Evolutionary conservation across 441 rosid genomes (phyloP).

Genomic region (Populus hybrid): DNA sequence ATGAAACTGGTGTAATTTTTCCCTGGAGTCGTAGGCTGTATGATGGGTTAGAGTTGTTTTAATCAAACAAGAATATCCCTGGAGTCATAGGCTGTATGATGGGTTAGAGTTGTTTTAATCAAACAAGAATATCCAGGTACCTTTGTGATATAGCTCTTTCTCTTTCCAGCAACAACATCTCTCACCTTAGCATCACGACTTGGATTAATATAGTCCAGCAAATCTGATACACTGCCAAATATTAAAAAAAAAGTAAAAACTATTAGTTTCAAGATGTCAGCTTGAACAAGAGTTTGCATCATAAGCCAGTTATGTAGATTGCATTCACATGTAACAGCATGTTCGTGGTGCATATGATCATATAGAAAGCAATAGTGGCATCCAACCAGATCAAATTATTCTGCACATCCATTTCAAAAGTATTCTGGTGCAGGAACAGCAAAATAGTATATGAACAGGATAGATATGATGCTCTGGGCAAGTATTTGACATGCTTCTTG

Average conservation of each 20-base stretch:
- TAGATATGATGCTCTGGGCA: background rate
- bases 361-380: background rate
- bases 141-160: constrained; percentile 55
- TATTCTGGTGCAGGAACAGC: constrained; percentile 3
- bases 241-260: constrained; percentile 15
- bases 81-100: too few relatives aligned
- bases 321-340: background rate
- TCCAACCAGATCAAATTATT: background rate
- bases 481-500: background rate
- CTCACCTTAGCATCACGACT: constrained; percentile 46
- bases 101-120: background rate
- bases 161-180: constrained; percentile 35
- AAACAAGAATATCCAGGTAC: constrained; percentile 23
- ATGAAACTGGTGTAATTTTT: background rate
- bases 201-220: constrained; percentile 62
- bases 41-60: background rate
- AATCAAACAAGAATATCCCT: background rate
- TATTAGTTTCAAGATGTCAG: constrained; percentile 26
- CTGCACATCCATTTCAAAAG: background rate
- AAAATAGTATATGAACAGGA: background rate
- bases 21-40: background rate
- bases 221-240: constrained; percentile 65
- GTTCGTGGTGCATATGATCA: constrained; percentile 3
- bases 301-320: background rate
- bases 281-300: constrained; percentile 8